A percentile compares a stretch with the other conserved stretches of the same genome.
phyloP scores from a whole-genome alignment of 208 protist species.

The Crithidia brevicula region DNA sequence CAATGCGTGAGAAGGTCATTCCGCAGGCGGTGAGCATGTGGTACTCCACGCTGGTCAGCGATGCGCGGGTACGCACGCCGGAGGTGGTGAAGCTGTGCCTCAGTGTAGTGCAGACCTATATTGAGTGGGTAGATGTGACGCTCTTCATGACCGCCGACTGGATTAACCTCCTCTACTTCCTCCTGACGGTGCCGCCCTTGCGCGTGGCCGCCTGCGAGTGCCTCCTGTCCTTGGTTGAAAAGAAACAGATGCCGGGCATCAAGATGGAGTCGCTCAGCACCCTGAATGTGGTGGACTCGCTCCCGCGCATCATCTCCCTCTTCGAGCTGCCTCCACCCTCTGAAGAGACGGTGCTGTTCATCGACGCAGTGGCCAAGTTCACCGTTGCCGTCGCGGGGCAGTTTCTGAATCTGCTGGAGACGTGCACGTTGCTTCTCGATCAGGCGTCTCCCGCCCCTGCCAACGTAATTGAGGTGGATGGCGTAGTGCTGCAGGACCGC shows the following conservation, averaged over 20 bases:
- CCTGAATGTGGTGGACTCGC: constrained; percentile 60
- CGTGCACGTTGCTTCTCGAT: constrained; percentile 19
- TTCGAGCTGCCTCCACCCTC: constrained; percentile 48
- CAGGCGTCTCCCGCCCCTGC: constrained; percentile 7
- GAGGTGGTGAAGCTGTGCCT: constrained; percentile 65
- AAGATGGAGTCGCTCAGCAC: constrained; percentile 65
- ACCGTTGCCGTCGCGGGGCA: constrained; percentile 60
- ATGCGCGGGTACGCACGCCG: constrained; percentile 46
- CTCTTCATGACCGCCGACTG: constrained; percentile 69
- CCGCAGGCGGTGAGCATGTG: constrained; percentile 59
- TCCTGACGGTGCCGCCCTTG: constrained; percentile 43
- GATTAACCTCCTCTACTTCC: constrained; percentile 78
- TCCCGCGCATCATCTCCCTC: constrained; percentile 63
- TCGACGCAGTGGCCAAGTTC: constrained; percentile 54
- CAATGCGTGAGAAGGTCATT: constrained; percentile 74
- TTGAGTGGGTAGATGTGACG: constrained; percentile 77
- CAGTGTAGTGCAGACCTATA: constrained; percentile 72
- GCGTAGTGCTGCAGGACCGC: constrained; percentile 30
- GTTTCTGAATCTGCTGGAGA: constrained; percentile 62
- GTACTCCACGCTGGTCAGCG: constrained; percentile 55
- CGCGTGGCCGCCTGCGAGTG: constrained; percentile 66
- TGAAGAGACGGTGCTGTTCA: constrained; percentile 57
- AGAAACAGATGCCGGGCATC: constrained; percentile 78
- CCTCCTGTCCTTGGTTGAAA: constrained; percentile 63
- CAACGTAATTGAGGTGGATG: constrained; percentile 19